These are phyloP conservation scores for Ananas comosus DNA, from an alignment of 176 grass and related monocot species.

Conservation along the genomic window DNA sequence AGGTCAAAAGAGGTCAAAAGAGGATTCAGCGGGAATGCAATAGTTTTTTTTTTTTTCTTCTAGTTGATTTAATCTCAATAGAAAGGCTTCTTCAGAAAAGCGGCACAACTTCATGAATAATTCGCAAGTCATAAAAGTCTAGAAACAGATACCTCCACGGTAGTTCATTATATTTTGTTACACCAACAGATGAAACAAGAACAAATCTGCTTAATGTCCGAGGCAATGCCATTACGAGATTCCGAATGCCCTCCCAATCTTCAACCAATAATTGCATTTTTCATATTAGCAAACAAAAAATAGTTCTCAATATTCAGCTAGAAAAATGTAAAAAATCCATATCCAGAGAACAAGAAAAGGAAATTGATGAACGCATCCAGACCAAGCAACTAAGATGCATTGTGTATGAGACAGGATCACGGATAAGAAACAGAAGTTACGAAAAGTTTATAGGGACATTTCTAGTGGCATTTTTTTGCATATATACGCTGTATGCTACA, in stretches of 20 bases:
- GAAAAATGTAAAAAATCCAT: no score
- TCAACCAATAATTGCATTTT: slow-evolving; percentile 12
- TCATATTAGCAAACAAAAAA: not conserved
- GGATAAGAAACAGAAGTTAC: no score
- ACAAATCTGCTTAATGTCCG: slow-evolving; percentile 53
- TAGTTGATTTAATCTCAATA: no score
- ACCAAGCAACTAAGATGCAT: not conserved
- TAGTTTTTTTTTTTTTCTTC: no score
- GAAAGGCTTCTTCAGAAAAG: not conserved
- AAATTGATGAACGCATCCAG: not conserved
- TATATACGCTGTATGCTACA: no score
- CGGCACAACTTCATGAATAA: not conserved
- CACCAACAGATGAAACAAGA: slow-evolving; percentile 82
- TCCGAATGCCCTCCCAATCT: slow-evolving; percentile 89
- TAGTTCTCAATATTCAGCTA: no score
- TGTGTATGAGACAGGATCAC: not conserved
- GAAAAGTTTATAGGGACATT: no score
- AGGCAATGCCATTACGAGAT: slow-evolving; percentile 56
- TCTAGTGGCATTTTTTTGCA: no score
- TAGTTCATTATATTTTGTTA: slow-evolving; percentile 89
- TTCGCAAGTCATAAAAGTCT: not conserved
- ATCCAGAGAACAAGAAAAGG: not conserved
- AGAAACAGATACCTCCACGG: slow-evolving; percentile 70
- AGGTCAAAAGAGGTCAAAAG: no score
- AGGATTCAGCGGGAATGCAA: no score